These are phyloP conservation scores for Spergularia marina DNA, from an alignment of 148 eudicot species.

Conservation along the genomic window DNA sequence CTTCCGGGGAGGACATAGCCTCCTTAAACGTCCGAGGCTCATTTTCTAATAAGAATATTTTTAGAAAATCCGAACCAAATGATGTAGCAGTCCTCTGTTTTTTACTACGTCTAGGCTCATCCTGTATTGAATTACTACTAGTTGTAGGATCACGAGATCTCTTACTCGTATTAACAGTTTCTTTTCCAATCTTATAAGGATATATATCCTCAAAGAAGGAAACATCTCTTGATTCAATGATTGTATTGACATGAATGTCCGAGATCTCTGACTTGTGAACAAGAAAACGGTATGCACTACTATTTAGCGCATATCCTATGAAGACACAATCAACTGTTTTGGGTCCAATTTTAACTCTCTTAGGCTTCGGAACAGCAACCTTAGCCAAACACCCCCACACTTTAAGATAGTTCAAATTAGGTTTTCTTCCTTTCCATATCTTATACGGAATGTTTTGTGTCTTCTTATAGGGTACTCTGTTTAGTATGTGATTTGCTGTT, in stretches of 20 bases:
- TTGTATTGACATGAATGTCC: neutral
- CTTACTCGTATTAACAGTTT: neutral
- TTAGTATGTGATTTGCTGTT: neutral
- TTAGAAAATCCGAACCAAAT: no score
- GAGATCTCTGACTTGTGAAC: neutral
- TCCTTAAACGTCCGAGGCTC: neutral
- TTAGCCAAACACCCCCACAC: neutral
- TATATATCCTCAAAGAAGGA: neutral
- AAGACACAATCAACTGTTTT: conserved; percentile 1
- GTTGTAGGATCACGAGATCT: neutral
- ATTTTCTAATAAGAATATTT: neutral
- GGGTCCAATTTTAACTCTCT: neutral
- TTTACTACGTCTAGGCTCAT: no score
- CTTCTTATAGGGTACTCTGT: neutral
- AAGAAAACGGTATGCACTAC: neutral
- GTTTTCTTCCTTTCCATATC: neutral
- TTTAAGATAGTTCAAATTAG: neutral
- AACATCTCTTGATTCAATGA: neutral
- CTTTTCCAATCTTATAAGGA: neutral
- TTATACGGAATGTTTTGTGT: neutral
- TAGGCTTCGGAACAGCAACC: neutral
- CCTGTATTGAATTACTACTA: neutral
- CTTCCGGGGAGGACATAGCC: neutral
- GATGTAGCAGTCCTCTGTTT: no score
- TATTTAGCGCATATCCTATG: neutral